Percentiles rank a stretch among this genome's conserved stretches.
Conservation (phyloP, 495 filamentous ascomycete species). For the Aspergillus incahuasiensis region DNA sequence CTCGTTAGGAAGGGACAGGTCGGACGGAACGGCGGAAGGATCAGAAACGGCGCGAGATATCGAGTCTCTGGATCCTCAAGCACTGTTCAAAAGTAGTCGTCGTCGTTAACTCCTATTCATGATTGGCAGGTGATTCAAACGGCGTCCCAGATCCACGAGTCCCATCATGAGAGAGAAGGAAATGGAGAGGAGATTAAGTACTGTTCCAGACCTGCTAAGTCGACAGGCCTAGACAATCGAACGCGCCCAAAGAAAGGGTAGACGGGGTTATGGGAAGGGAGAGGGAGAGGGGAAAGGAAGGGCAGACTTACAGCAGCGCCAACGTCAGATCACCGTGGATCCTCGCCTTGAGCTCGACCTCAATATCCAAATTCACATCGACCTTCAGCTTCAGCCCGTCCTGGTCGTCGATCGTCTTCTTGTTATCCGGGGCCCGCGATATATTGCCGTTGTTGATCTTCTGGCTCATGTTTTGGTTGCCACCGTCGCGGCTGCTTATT, state of each 20-base stretch:
- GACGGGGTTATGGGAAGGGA: background rate
- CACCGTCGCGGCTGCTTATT: slow-evolving; percentile 16
- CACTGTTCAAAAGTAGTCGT: background rate
- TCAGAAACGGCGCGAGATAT: background rate
- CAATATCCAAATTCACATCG: slow-evolving; percentile 82
- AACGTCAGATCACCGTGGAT: slow-evolving; percentile 87
- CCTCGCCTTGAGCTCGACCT: slow-evolving; percentile 82
- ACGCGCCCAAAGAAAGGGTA: background rate
- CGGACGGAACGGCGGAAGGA: background rate
- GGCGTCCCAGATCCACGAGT: slow-evolving; percentile 4
- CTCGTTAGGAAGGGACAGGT: slow-evolving; percentile 5
- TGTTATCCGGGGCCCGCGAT: slow-evolving; percentile 19
- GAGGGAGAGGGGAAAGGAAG: background rate
- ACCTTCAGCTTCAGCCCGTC: slow-evolving; percentile 65
- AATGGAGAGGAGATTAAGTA: background rate
- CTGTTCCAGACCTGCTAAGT: background rate
- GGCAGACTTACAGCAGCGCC: slow-evolving; percentile 69
- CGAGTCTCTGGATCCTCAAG: background rate
- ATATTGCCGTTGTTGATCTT: slow-evolving; percentile 28
- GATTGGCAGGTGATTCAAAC: background rate
- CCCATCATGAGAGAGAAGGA: background rate
- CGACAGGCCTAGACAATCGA: background rate
- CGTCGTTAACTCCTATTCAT: slow-evolving; percentile 7
- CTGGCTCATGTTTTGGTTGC: background rate
- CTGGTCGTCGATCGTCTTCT: slow-evolving; percentile 34